These are phyloP conservation scores for Paxillus rubicundulus DNA, from an alignment of 768 basidiomycete species.

Conservation along the genomic window DNA sequence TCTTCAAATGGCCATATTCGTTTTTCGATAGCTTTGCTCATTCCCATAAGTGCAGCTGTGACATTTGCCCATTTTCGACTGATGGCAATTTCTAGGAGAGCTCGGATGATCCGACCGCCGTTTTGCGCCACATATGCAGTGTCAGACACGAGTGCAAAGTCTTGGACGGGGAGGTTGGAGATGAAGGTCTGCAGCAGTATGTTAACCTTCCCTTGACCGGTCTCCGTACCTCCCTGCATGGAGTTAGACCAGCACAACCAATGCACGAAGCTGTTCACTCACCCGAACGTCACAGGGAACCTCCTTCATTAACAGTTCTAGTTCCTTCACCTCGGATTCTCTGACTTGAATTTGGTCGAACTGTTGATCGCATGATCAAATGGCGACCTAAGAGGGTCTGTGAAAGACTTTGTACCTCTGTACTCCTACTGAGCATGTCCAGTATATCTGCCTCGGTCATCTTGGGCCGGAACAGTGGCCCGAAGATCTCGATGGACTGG, in stretches of 20 bases:
- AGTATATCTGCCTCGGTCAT: slow-evolving; percentile 96
- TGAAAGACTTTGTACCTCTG: slow-evolving; percentile 59
- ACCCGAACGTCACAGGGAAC: slow-evolving; percentile 84
- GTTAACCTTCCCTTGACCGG: slow-evolving; percentile 85
- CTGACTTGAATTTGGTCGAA: slow-evolving; percentile 95
- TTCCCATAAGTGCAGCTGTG: slow-evolving; percentile 73
- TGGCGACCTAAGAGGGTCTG: background rate
- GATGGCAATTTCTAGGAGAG: slow-evolving; percentile 90
- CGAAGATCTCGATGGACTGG: slow-evolving; percentile 85
- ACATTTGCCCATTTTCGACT: slow-evolving; percentile 89
- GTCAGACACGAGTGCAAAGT: slow-evolving; percentile 96
- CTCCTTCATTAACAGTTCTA: slow-evolving; percentile 63
- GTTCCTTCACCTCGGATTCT: slow-evolving; percentile 84
- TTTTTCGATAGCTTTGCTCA: slow-evolving; percentile 93
- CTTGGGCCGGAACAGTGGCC: slow-evolving; percentile 64
- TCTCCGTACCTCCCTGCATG: slow-evolving; percentile 59
- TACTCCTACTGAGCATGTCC: slow-evolving; percentile 81
- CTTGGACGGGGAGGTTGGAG: slow-evolving; percentile 76
- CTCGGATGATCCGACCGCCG: slow-evolving; percentile 90
- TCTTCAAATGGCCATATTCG: slow-evolving; percentile 95
- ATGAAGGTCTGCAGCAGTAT: slow-evolving; percentile 91
- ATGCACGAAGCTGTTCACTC: slow-evolving; percentile 12
- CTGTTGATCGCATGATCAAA: slow-evolving; percentile 37
- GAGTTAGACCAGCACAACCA: background rate
- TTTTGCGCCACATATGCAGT: slow-evolving; percentile 94